phyloP scores from a whole-genome alignment of 345 rosid genomes.

The Crucihimalaya himalaica region DNA sequence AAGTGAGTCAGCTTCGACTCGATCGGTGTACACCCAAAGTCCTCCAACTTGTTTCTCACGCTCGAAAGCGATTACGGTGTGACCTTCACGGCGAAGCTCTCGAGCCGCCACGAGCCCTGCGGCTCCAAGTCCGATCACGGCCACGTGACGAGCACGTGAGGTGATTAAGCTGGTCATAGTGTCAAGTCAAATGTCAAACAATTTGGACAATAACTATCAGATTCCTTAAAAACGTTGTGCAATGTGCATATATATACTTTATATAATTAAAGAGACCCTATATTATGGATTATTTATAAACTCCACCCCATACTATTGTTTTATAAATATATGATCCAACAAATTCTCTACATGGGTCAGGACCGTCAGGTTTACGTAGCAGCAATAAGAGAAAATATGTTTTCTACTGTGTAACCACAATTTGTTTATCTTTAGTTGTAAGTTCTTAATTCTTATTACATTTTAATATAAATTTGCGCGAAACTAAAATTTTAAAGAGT shows the following conservation, averaged over 20 bases:
- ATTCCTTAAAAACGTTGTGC: background rate
- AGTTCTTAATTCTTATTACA: no score
- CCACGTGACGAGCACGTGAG: conserved; percentile 1
- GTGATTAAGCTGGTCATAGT: background rate
- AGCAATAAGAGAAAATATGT: background rate
- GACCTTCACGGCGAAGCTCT: background rate
- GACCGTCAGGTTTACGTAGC: background rate
- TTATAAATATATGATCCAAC: background rate
- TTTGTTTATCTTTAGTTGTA: background rate
- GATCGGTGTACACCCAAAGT: background rate
- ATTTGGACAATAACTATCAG: background rate
- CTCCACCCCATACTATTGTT: background rate
- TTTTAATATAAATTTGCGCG: no score
- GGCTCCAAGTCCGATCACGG: background rate
- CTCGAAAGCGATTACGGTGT: background rate
- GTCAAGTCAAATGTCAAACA: background rate
- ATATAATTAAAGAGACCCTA: background rate
- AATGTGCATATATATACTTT: background rate
- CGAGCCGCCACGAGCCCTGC: background rate
- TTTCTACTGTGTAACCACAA: background rate
- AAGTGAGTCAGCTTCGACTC: background rate
- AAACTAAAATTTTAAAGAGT: background rate
- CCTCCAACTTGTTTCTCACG: background rate
- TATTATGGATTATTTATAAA: background rate
- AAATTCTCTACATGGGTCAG: background rate